phyloP scores from a whole-genome alignment of 257 asterid genomes.

The Dorcoceras hygrometricum region DNA sequence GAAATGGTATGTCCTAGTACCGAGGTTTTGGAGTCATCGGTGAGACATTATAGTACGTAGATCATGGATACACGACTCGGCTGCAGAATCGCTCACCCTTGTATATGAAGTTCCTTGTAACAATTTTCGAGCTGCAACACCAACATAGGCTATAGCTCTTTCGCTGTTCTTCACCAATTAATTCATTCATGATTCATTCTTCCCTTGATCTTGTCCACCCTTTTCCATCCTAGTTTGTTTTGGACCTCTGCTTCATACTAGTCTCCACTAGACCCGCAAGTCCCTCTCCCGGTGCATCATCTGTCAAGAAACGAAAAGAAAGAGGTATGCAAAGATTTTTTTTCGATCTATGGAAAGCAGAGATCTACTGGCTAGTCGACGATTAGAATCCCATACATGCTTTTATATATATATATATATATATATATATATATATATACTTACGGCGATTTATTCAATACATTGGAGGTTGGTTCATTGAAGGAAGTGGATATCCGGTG shows the following conservation, averaged over 20 bases:
- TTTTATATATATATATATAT: conserved; percentile 44
- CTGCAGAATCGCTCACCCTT: conserved; percentile 16
- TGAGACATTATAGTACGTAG: conserved; percentile 70
- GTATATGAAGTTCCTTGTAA: conserved; percentile 9
- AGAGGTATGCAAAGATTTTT: conserved; percentile 33
- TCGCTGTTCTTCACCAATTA: conserved; percentile 45
- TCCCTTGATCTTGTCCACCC: conserved; percentile 17
- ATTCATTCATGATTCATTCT: conserved; percentile 53
- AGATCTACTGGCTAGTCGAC: conserved; percentile 35
- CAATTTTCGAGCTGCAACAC: conserved; percentile 26
- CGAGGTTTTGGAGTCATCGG: conserved; percentile 78
- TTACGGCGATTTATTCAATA: conserved; percentile 43
- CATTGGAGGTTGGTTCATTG: conserved; percentile 20
- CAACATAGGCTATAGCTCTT: conserved; percentile 43
- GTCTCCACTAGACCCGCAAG: conserved; percentile 28
- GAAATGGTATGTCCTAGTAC: conserved; percentile 79
- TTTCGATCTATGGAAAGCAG: conserved; percentile 23
- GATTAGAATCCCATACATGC: conserved; percentile 33
- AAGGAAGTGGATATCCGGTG: conserved; percentile 35
- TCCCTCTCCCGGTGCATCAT: conserved; percentile 23
- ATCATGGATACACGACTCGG: conserved; percentile 15
- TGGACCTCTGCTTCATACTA: conserved; percentile 22
- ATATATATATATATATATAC: conserved; percentile 44
- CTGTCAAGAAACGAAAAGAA: conserved; percentile 35
- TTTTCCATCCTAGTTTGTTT: conserved; percentile 16